phyloP scores from a whole-genome alignment of 2,329 filamentous ascomycete genomes.

The Talaromyces sp. region DNA sequence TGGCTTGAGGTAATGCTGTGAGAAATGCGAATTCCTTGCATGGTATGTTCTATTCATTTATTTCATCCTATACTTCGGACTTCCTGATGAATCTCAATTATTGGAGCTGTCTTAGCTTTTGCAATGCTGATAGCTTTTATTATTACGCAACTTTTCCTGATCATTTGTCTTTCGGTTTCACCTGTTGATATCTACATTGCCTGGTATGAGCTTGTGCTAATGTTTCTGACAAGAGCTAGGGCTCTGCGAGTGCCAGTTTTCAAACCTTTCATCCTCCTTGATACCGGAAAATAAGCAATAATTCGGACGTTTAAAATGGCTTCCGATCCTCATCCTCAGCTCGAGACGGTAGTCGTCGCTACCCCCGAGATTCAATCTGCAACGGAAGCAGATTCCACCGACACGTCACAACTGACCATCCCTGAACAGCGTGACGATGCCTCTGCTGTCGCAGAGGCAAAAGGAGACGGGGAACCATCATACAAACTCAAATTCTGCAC shows the following conservation, averaged over 20 bases:
- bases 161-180: neutral
- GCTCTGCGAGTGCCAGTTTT: constrained; percentile 36
- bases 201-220: constrained; percentile 8
- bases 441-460: constrained; percentile 14
- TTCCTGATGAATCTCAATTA: constrained; percentile 61
- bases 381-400: constrained; percentile 27
- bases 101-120: constrained; percentile 74
- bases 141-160: constrained; percentile 40
- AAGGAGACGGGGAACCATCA: constrained; percentile 35
- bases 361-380: constrained; percentile 33
- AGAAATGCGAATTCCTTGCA: constrained; percentile 21
- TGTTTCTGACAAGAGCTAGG: constrained; percentile 25
- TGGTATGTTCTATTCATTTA: constrained; percentile 18
- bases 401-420: neutral
- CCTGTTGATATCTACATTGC: neutral
- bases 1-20: constrained; percentile 18
- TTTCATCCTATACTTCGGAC: neutral
- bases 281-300: constrained; percentile 22
- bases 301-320: constrained; percentile 38
- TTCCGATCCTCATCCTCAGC: constrained; percentile 53
- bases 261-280: constrained; percentile 37
- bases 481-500: constrained; percentile 97
- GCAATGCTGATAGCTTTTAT: constrained; percentile 61
- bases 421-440: constrained; percentile 23
- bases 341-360: constrained; percentile 48